Evolutionary conservation across 1,139 yeast species (phyloP).

Genomic region (Taphrina communis): DNA sequence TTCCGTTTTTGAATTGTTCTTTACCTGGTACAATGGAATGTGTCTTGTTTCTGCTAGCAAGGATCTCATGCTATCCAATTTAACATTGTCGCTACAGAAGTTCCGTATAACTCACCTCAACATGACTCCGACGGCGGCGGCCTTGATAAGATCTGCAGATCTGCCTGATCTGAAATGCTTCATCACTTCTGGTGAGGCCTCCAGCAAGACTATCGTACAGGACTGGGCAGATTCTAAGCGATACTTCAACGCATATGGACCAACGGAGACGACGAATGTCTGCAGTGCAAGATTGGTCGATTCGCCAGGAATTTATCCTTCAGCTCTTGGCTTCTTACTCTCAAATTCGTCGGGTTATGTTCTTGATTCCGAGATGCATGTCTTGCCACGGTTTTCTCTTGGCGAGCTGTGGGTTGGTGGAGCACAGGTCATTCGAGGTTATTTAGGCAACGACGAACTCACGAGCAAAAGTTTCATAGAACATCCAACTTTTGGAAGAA

Average conservation of each 20-base stretch:
- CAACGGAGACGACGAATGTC: slow-evolving; percentile 46
- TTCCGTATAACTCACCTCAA: slow-evolving; percentile 45
- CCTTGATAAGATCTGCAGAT: slow-evolving; percentile 38
- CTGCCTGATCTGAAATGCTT: slow-evolving; percentile 41
- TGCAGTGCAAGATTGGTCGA: slow-evolving; percentile 19
- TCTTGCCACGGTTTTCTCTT: slow-evolving; percentile 45
- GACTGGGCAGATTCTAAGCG: slow-evolving; percentile 42
- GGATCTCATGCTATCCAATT: slow-evolving; percentile 39
- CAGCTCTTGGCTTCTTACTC: slow-evolving; percentile 45
- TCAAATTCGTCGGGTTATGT: slow-evolving; percentile 45
- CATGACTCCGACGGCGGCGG: slow-evolving; percentile 45
- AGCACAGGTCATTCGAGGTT: slow-evolving; percentile 46
- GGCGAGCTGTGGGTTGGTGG: slow-evolving; percentile 48
- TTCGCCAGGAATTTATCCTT: slow-evolving; percentile 19
- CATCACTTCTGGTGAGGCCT: slow-evolving; percentile 44
- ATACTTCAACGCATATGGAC: slow-evolving; percentile 46
- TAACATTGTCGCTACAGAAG: slow-evolving; percentile 37
- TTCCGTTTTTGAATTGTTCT: slow-evolving; percentile 47
- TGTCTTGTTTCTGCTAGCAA: slow-evolving; percentile 41
- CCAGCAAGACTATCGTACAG: slow-evolving; percentile 35
- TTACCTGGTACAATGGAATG: slow-evolving; percentile 44
- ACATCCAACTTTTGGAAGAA: slow-evolving; percentile 41
- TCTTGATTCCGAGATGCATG: slow-evolving; percentile 38
- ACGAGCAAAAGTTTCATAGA: slow-evolving; percentile 44
- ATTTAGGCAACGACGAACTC: slow-evolving; percentile 44